A percentile compares a stretch with the other conserved stretches of the same genome.
phyloP scores from a whole-genome alignment of 345 rosid genomes.

The Populus nigra region DNA sequence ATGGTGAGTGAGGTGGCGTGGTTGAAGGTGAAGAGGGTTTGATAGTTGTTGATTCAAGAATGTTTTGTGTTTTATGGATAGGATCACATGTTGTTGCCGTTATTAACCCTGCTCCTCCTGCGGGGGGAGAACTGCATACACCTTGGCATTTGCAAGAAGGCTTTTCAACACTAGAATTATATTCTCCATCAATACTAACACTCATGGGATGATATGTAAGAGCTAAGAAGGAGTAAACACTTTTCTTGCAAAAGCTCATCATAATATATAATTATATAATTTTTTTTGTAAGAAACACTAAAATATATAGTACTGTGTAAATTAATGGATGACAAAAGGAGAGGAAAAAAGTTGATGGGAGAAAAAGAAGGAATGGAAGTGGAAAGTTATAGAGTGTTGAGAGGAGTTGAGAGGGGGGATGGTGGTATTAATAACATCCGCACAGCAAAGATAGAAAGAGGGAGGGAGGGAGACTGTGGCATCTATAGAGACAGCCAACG shows the following conservation, averaged over 20 bases:
- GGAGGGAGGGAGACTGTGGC: not conserved
- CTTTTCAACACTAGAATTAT: not conserved
- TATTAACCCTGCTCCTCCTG: slow-evolving; percentile 35
- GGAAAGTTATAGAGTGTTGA: not conserved
- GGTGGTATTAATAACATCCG: slow-evolving; percentile 42
- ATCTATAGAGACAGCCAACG: slow-evolving; percentile 39
- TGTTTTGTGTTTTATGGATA: slow-evolving; percentile 23
- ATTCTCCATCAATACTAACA: not conserved
- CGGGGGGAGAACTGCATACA: not conserved
- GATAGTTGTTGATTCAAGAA: slow-evolving; percentile 37
- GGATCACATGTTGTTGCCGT: slow-evolving; percentile 17
- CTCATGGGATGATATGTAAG: slow-evolving; percentile 15
- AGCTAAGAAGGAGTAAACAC: slow-evolving; percentile 43
- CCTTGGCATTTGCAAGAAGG: slow-evolving; percentile 11
- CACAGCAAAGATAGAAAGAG: slow-evolving; percentile 32
- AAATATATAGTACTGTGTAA: not conserved
- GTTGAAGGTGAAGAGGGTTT: not conserved
- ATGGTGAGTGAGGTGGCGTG: not conserved
- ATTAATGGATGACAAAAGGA: not conserved
- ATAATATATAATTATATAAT: slow-evolving; percentile 7
- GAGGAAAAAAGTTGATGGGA: too few relatives aligned
- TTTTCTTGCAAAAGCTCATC: slow-evolving; percentile 54
- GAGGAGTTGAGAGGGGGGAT: slow-evolving; percentile 1
- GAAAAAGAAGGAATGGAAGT: not conserved
- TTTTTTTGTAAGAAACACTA: too few relatives aligned